Evolutionary conservation across 2,329 filamentous ascomycete genomes (phyloP).

Genomic region (Phialophora verrucosa): DNA sequence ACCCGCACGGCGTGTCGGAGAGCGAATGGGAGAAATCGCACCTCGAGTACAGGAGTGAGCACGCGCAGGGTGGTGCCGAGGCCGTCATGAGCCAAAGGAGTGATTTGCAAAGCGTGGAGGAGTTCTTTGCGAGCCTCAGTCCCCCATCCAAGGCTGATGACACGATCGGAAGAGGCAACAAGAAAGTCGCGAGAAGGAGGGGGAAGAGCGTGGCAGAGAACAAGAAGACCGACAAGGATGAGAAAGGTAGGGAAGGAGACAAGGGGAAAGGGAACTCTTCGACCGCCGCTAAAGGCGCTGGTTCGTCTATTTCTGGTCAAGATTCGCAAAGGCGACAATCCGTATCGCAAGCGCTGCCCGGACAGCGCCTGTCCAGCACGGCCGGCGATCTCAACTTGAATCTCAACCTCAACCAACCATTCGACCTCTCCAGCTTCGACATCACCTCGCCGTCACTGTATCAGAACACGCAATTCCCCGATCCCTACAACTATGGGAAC

Average conservation of each 20-base stretch:
- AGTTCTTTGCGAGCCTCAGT: constrained; percentile 85
- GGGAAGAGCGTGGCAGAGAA: constrained; percentile 46
- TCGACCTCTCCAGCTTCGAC: constrained; percentile 37
- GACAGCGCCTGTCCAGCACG: constrained; percentile 20
- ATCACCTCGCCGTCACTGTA: constrained; percentile 36
- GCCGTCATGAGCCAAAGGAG: constrained; percentile 86
- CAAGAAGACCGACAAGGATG: constrained; percentile 38
- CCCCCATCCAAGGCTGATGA: constrained; percentile 59
- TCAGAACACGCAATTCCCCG: constrained; percentile 31
- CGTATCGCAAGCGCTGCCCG: neutral
- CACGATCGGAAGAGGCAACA: constrained; percentile 47
- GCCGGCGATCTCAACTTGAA: constrained; percentile 13
- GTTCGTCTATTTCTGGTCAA: constrained; percentile 1
- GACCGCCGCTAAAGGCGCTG: constrained; percentile 2
- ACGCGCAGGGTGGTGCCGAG: constrained; percentile 72
- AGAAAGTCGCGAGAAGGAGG: constrained; percentile 50
- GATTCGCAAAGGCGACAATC: constrained; percentile 14
- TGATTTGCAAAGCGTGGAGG: constrained; percentile 90
- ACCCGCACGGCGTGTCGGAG: constrained; percentile 87
- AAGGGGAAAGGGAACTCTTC: constrained; percentile 18
- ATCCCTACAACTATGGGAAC: constrained; percentile 40
- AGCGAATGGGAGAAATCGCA: constrained; percentile 81
- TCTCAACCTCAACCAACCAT: constrained; percentile 35
- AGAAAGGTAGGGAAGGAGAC: constrained; percentile 19
- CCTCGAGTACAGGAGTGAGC: constrained; percentile 71